phyloP scores from a whole-genome alignment of 1,284 basidiomycete species.

The Trichosporon coremiiforme region DNA sequence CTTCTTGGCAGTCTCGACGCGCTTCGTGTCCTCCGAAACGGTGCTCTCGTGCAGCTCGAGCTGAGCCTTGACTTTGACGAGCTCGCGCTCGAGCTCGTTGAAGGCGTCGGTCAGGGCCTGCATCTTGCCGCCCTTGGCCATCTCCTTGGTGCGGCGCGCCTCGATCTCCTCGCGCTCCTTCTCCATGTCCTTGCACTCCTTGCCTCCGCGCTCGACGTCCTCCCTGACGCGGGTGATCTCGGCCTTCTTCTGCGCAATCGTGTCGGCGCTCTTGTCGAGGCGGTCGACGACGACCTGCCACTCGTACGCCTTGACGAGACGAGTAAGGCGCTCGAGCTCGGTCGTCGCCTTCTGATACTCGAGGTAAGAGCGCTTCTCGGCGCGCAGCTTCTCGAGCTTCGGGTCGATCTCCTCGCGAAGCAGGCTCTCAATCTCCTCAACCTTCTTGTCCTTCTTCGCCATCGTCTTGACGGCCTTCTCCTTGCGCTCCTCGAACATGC shows the following conservation, averaged over 20 bases:
- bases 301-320: slow-evolving; percentile 84
- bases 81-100: slow-evolving; percentile 74
- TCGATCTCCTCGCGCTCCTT: slow-evolving; percentile 68
- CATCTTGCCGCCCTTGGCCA: slow-evolving; percentile 74
- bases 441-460: slow-evolving; percentile 95
- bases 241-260: slow-evolving; percentile 48
- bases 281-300: slow-evolving; percentile 75
- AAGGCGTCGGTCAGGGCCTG: slow-evolving; percentile 77
- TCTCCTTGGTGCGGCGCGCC: slow-evolving; percentile 63
- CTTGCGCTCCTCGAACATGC: slow-evolving; percentile 99
- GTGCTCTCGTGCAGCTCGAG: slow-evolving; percentile 77
- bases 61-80: slow-evolving; percentile 87
- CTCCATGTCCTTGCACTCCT: slow-evolving; percentile 60
- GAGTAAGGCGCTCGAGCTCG: slow-evolving; percentile 86
- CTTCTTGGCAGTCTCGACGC: slow-evolving; percentile 62
- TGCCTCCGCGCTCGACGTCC: slow-evolving; percentile 58
- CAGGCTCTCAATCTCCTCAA: slow-evolving; percentile 78
- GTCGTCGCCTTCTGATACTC: slow-evolving; percentile 86
- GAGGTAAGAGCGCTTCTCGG: slow-evolving; percentile 86
- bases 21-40: slow-evolving; percentile 77
- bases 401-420: slow-evolving; percentile 91
- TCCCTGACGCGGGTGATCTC: slow-evolving; percentile 52
- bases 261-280: slow-evolving; percentile 55
- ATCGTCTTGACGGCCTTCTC: slow-evolving; percentile 97
- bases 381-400: slow-evolving; percentile 86